Conservation (phyloP, 441 rosid genomes). For the Gossypium lobatum region DNA sequence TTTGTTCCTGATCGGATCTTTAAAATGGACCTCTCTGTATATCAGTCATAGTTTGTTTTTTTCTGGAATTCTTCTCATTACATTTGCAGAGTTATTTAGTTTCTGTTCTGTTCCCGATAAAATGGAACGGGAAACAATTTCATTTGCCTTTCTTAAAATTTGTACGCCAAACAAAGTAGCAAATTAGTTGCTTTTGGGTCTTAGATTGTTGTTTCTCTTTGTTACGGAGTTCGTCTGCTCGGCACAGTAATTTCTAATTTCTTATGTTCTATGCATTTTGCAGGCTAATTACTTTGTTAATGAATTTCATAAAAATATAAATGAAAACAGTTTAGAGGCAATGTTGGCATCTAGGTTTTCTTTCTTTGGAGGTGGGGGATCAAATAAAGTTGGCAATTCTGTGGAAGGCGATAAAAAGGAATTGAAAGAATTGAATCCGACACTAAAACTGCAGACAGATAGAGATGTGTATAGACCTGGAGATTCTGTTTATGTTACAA, state of each 20-base stretch:
- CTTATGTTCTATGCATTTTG: background rate
- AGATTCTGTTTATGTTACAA: constrained; percentile 54
- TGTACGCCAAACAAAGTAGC: background rate
- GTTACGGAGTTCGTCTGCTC: background rate
- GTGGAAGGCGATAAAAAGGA: constrained; percentile 23
- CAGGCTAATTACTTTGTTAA: background rate
- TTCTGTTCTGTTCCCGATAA: background rate
- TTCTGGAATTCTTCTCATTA: background rate
- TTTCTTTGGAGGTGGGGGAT: constrained; percentile 47
- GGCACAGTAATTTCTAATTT: background rate
- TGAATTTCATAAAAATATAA: background rate
- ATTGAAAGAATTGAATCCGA: constrained; percentile 33
- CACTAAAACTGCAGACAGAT: constrained; percentile 53
- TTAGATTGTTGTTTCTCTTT: background rate
- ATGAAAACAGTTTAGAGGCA: constrained; percentile 11
- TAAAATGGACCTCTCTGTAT: background rate
- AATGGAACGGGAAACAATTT: background rate
- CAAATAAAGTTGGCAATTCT: constrained; percentile 31
- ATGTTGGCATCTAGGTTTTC: constrained; percentile 53
- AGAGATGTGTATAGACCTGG: constrained; percentile 92
- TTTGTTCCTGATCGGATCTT: constrained; percentile 2
- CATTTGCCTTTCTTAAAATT: background rate
- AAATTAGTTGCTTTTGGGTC: background rate
- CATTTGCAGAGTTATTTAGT: background rate
- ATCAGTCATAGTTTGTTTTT: background rate